phyloP scores from a whole-genome alignment of 805 yeast genomes.

The Candida golubevii region DNA sequence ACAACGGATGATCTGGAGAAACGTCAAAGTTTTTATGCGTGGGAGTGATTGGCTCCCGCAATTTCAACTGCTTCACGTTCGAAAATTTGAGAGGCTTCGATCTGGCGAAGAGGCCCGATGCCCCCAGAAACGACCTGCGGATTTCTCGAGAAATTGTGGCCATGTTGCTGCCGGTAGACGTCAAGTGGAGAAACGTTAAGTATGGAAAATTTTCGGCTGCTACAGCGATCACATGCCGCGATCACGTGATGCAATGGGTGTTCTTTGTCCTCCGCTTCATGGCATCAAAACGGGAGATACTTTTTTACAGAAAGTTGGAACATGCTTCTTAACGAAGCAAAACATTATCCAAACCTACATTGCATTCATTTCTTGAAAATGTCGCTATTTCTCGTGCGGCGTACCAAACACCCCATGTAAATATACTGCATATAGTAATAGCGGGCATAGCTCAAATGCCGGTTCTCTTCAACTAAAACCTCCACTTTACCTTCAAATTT shows the following conservation, averaged over 20 bases:
- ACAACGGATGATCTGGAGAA: constrained; percentile 84
- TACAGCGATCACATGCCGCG: background rate
- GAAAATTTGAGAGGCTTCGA: constrained; percentile 20
- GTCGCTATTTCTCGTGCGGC: background rate
- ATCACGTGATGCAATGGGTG: background rate
- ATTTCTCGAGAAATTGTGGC: constrained; percentile 5
- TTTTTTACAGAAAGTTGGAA: too few species aligned
- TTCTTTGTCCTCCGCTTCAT: too few species aligned
- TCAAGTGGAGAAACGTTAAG: too few species aligned
- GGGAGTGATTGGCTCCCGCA: constrained; percentile 84
- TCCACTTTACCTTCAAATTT: background rate
- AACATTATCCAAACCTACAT: too few species aligned
- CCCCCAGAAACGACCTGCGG: constrained; percentile 12
- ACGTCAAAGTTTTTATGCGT: constrained; percentile 67
- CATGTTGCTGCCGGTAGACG: background rate
- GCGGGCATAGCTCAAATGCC: too few species aligned
- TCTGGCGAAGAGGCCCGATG: constrained; percentile 11
- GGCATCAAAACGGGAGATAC: too few species aligned
- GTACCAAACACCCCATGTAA: background rate
- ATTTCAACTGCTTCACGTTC: constrained; percentile 38
- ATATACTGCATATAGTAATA: background rate
- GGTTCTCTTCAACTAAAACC: background rate
- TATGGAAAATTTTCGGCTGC: too few species aligned
- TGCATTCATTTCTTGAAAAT: background rate
- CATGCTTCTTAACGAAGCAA: too few species aligned